These are phyloP conservation scores for Venturiaceae sp. DNA, from an alignment of 2,329 filamentous ascomycete species.

Conservation along the genomic window DNA sequence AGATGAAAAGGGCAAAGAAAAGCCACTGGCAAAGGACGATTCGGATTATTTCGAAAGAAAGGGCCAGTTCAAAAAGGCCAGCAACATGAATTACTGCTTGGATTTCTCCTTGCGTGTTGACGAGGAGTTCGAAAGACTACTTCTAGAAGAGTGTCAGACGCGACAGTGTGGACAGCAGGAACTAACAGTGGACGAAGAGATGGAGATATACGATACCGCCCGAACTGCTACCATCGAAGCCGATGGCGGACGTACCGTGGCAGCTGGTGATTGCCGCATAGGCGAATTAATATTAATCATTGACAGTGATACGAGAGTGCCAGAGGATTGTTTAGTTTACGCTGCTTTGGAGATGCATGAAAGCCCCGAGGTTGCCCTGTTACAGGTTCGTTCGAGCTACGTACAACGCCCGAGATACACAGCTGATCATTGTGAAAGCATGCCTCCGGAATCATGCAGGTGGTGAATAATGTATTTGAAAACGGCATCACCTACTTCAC, in stretches of 20 bases:
- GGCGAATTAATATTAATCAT: conserved; percentile 61
- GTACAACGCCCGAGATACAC: not conserved
- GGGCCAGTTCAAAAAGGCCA: conserved; percentile 52
- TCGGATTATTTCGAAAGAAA: not conserved
- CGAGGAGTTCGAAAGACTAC: conserved; percentile 26
- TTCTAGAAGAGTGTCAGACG: not conserved
- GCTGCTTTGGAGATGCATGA: conserved; percentile 11
- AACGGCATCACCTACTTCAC: conserved; percentile 14
- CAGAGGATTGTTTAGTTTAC: conserved; percentile 10
- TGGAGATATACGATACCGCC: not conserved
- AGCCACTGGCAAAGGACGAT: not conserved
- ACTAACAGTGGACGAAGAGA: conserved; percentile 25
- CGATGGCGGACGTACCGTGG: conserved; percentile 46
- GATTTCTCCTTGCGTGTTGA: conserved; percentile 60
- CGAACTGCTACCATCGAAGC: not conserved
- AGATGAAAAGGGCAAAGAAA: not conserved
- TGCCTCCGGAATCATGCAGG: conserved; percentile 10
- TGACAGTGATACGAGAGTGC: conserved; percentile 12
- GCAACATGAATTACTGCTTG: conserved; percentile 63
- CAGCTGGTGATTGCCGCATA: conserved; percentile 64
- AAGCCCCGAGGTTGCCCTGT: conserved; percentile 11
- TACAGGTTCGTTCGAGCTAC: conserved; percentile 5
- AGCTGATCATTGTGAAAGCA: conserved; percentile 4
- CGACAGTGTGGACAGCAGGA: conserved; percentile 19
- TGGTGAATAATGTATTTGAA: conserved; percentile 10